phyloP scores from a whole-genome alignment of 495 filamentous ascomycete genomes.

The Aspergillus incahuasiensis region DNA sequence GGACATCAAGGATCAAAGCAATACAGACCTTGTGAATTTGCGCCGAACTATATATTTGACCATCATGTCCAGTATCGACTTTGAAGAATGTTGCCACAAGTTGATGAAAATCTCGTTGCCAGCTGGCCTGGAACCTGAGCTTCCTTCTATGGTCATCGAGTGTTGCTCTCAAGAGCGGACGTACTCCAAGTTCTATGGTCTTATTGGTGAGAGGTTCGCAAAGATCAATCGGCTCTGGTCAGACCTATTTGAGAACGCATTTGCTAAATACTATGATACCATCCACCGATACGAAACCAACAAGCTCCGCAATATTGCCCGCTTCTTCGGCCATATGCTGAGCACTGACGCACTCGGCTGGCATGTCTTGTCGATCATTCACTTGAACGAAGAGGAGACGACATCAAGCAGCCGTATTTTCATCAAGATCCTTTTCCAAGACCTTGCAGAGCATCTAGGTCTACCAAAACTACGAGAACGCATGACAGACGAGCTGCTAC shows the following conservation, averaged over 20 bases:
- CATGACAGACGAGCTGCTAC: constrained; percentile 70
- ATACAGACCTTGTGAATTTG: constrained; percentile 89
- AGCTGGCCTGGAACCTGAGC: constrained; percentile 78
- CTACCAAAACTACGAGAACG: constrained; percentile 71
- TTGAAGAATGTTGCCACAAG: constrained; percentile 95
- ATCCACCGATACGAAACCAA: constrained; percentile 97
- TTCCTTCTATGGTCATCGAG: constrained; percentile 95
- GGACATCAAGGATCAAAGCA: constrained; percentile 97
- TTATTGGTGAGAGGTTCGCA: constrained; percentile 90
- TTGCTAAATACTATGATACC: constrained; percentile 91
- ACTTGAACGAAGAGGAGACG: constrained; percentile 94
- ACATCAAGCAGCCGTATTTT: constrained; percentile 94
- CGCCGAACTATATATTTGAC: constrained; percentile 94
- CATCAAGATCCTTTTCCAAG: constrained; percentile 95
- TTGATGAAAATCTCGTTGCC: constrained; percentile 89
- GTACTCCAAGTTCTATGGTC: constrained; percentile 92
- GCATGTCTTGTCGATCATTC: constrained; percentile 80
- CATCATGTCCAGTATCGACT: constrained; percentile 90
- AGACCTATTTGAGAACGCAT: constrained; percentile 82
- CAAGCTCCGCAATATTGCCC: constrained; percentile 84
- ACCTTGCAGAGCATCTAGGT: constrained; percentile 81
- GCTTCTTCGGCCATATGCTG: constrained; percentile 91
- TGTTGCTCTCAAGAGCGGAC: constrained; percentile 93
- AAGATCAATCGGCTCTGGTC: constrained; percentile 94
- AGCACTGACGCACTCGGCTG: constrained; percentile 84